Evolutionary conservation across 805 yeast species (phyloP), one percentile per base, ranked within the genome.

Genomic region (Nakazawaea populi): DNA sequence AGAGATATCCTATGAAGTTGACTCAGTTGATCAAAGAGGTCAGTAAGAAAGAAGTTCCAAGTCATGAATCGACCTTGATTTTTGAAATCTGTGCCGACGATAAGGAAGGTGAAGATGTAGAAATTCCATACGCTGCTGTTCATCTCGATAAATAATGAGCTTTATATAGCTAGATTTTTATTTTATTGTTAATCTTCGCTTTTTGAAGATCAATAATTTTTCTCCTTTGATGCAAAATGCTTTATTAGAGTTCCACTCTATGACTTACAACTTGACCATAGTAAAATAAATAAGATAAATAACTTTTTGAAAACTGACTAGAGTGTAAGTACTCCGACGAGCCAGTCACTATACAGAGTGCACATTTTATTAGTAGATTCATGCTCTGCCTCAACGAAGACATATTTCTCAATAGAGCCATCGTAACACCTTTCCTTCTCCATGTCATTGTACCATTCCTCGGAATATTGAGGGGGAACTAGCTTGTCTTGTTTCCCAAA

Each of bases 21-120:
- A 83, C 95, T 2, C 79, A 87, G 56, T 72, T 92, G 59, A 87
- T 90, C 56, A 89, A 89, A 64, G 70, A 78, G n/a, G 91, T 94
- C 38, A 83, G 95, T 49, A 89, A 89, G 74, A 87, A 87, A 64
- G 89, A 87, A 18, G 70, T 94, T 44, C 86, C 90, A 11, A 64
- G 74, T 4, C 89, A 87, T 64, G 83, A 82, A 52, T 82, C 83
- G 67, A 83, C 89, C 14, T 73, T 94, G 71, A 84, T 92, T 52
- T 77, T 94, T 52, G 99, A 92, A 69, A 78, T 94, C 44, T 89
- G 96, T 66, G 87, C 92, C 54, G 98, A 94, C 61, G 99, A 94
- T 66, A 74, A 80, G 62, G 78, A 84, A 44, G 99, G 92, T 36
- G 98, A 94, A 65, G 99, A 94, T 65, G 97, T 90, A 24, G 98